Evolutionary conservation across 129 eudicot species (phyloP).

Genomic region (Cynara cardunculus): DNA sequence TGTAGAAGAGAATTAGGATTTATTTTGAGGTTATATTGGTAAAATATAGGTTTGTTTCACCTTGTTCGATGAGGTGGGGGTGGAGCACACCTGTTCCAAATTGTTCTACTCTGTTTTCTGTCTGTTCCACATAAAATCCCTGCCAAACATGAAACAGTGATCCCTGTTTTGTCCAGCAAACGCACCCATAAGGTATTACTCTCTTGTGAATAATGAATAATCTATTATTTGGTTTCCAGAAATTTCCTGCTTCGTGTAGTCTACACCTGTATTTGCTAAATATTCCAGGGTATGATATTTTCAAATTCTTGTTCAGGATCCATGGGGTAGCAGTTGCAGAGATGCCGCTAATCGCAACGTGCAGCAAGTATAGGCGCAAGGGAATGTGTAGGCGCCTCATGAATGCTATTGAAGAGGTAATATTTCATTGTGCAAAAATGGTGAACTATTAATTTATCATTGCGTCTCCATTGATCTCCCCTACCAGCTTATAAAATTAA

Average conservation of each 20-base stretch:
- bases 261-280: constrained; percentile 5
- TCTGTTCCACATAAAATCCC: no score
- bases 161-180: no score
- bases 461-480: neutral
- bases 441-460: constrained; percentile 5
- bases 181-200: neutral
- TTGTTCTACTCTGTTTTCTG: no score
- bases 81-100: no score
- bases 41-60: no score
- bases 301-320: constrained; percentile 51
- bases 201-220: neutral
- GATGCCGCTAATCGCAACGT: constrained; percentile 96
- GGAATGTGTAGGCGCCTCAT: constrained; percentile 95
- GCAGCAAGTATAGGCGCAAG: constrained; percentile 83
- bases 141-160: no score
- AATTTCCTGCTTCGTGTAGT: neutral
- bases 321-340: constrained; percentile 89
- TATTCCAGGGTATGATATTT: constrained; percentile 7
- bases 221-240: neutral
- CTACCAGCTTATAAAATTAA: neutral
- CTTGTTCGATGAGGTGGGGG: no score
- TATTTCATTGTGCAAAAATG: neutral
- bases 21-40: no score
- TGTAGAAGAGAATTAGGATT: no score
- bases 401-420: constrained; percentile 79